Conservation (phyloP, 306 rosid species). For the Prunus kanzakura region DNA sequence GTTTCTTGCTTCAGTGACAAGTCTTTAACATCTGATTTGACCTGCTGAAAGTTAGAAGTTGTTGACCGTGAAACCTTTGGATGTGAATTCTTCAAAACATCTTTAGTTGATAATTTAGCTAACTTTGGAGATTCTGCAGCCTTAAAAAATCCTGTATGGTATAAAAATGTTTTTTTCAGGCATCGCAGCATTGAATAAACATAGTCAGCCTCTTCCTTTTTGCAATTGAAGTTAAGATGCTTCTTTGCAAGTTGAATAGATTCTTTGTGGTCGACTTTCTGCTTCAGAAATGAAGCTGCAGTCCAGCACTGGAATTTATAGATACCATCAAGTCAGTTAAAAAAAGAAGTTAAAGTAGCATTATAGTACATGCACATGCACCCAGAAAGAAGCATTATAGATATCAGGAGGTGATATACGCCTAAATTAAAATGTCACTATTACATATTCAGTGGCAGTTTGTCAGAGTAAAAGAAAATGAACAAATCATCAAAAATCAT, state of each 20-base stretch:
- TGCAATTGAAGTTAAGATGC: constrained; percentile 59
- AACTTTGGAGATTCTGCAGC: constrained; percentile 30
- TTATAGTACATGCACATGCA: neutral
- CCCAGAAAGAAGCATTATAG: too few relatives aligned
- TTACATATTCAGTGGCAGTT: neutral
- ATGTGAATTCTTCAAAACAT: constrained; percentile 16
- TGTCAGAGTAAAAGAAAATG: neutral
- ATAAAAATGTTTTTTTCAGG: constrained; percentile 52
- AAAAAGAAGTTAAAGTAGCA: constrained; percentile 1
- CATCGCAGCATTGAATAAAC: constrained; percentile 62
- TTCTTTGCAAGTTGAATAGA: constrained; percentile 61
- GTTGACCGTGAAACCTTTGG: constrained; percentile 12
- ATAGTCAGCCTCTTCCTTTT: constrained; percentile 53
- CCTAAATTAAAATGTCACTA: neutral
- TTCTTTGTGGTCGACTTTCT: constrained; percentile 56
- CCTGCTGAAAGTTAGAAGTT: constrained; percentile 19
- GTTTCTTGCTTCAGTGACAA: constrained; percentile 17
- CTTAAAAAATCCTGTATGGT: constrained; percentile 31
- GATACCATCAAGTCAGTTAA: constrained; percentile 2
- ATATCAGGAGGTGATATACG: neutral
- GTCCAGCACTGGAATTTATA: constrained; percentile 70
- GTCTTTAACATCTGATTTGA: constrained; percentile 16
- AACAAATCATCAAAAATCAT: neutral
- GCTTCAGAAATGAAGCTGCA: constrained; percentile 54
- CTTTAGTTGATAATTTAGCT: constrained; percentile 7